Percentiles rank a stretch among this genome's conserved stretches.
Conservation (phyloP, 495 filamentous ascomycete species). For the Aspergillus steynii region DNA sequence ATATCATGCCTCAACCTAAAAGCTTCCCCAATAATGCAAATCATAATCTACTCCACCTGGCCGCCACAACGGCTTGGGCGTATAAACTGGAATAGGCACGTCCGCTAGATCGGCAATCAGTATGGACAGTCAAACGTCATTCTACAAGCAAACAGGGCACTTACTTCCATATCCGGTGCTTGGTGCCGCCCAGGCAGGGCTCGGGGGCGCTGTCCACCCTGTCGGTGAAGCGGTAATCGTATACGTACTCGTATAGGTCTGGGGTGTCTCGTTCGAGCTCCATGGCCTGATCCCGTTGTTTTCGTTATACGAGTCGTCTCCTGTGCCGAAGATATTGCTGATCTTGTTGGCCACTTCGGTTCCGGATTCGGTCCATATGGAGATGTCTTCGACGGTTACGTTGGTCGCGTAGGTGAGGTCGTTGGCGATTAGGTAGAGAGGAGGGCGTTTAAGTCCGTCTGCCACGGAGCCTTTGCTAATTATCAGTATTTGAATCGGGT, state of each 20-base stretch:
- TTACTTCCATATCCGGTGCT: conserved; percentile 34
- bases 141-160: conserved; percentile 4
- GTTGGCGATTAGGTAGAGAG: conserved; percentile 44
- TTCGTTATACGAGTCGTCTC: conserved; percentile 32
- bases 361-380: conserved; percentile 54
- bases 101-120: conserved; percentile 15
- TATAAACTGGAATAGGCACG: conserved; percentile 30
- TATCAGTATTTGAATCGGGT: background rate
- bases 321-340: conserved; percentile 46
- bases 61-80: conserved; percentile 26
- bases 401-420: conserved; percentile 36
- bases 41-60: conserved; percentile 28
- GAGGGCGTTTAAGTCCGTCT: conserved; percentile 45
- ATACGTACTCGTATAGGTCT: conserved; percentile 27
- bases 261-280: conserved; percentile 13
- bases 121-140: background rate
- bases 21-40: conserved; percentile 32
- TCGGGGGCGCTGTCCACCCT: conserved; percentile 22
- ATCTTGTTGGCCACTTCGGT: conserved; percentile 40
- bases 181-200: conserved; percentile 27
- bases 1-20: background rate
- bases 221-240: conserved; percentile 31
- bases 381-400: conserved; percentile 47
- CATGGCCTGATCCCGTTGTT: conserved; percentile 26
- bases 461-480: conserved; percentile 38